Conservation (phyloP, 23 red algal species). For the Gracilariopsis chorda region DNA sequence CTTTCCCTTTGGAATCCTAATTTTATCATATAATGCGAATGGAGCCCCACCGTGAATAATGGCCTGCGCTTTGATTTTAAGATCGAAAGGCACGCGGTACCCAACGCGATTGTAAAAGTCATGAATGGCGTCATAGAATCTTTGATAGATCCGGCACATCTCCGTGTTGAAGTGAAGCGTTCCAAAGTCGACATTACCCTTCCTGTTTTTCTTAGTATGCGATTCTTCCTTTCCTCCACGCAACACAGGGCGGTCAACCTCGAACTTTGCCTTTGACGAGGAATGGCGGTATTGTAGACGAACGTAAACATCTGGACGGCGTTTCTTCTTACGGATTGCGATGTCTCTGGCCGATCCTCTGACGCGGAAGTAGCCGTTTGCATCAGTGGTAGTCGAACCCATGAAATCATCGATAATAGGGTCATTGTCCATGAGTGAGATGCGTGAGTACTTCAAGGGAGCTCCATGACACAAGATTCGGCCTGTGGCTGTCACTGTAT, state of each 20-base stretch:
- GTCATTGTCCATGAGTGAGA: slow-evolving; percentile 30
- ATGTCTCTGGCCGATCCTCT: slow-evolving; percentile 10
- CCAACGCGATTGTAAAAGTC: slow-evolving; percentile 12
- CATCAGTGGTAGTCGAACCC: neutral
- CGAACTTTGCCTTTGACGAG: neutral
- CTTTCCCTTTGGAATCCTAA: slow-evolving; percentile 2
- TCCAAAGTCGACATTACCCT: slow-evolving; percentile 11
- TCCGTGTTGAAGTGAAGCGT: slow-evolving; percentile 17
- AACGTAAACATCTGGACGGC: slow-evolving; percentile 26
- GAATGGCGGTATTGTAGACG: neutral
- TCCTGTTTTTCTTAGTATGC: neutral
- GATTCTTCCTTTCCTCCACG: slow-evolving; percentile 25
- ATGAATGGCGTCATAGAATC: slow-evolving; percentile 12
- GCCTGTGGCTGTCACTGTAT: neutral
- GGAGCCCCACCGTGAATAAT: slow-evolving; percentile 10
- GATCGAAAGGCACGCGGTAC: neutral
- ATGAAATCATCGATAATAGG: neutral
- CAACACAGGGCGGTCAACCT: neutral
- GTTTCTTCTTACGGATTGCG: neutral
- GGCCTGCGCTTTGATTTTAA: neutral
- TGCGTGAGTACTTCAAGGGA: neutral
- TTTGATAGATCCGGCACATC: neutral
- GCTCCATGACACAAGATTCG: neutral
- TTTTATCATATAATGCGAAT: neutral
- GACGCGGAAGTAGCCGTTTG: neutral